Evolutionary conservation across 2,329 filamentous ascomycete species (phyloP), one percentile per base, ranked within the genome.

Genomic region (Sporothrix brasiliensis): DNA sequence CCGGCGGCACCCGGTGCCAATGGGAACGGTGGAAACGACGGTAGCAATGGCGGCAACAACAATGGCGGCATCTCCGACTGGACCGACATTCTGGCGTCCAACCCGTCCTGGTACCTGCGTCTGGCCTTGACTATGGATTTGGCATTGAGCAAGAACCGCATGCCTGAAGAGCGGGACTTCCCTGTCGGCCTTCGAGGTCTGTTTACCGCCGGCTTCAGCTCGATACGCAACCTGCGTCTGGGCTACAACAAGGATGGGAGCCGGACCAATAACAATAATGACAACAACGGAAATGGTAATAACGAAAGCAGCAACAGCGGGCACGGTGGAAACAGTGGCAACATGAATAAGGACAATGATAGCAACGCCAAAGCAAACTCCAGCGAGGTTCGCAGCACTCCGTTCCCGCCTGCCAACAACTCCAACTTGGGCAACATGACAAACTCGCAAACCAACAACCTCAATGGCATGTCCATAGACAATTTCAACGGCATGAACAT

Each of bases 91-190:
- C 58, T 74, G 24, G 54, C 70, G 0, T 58, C 72, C 44, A 72
- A 73, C 61, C 73, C 73, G n/a, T 71, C 71, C 27, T 70, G 68
- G 73, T 74, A 74, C 44, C 72, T 74, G 52, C 71, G 73, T 7
- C 61, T 74, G n/a, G 73, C 72, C 19, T 44, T 74, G 50, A 74
- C 73, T 21, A 72, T 74, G 69, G 73, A 74, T 52, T 49, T 74
- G 50, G 73, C 73, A 1, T 66, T 74, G n/a, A 74, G 72, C 69
- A 74, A 74, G 70, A 74, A 71, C 68, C 73, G 73, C 41, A 71
- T 74, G 72, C 73, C 73, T 13, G 73, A 74, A 50, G 73, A 74
- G 72, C 71, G 71, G 16, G 73, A 74, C n/a, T 74, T 74, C 19
- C 73, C 73, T 4, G 61, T 68, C 49, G 61, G 72, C 3, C 69